Base-by-base conservation (phyloP, 2,329 filamentous ascomycete genomes). In the Colletotrichum caudatum region DNA sequence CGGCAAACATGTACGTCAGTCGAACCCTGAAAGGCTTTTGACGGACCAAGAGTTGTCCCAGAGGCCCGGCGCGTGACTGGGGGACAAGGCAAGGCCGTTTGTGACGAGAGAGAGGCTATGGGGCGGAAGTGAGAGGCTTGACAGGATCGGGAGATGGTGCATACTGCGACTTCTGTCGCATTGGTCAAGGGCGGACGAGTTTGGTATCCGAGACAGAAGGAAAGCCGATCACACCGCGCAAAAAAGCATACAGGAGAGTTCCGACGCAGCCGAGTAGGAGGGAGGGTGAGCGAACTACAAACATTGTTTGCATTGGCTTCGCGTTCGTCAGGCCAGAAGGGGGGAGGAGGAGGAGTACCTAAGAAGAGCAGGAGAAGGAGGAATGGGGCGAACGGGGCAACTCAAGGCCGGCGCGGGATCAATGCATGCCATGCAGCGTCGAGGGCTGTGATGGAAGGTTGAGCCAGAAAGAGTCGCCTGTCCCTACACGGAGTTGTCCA, bases 181-280 rank as follows among this genome's bases (percentile, higher is more conserved):
- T 29, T 58, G 51, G 37, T 66, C 60, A 72, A n/a, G 51, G 61
- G 61, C 66, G 62, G 63, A 65, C 65, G 58, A 54, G 73, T 71
- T 74, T 74, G 63, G 66, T 63, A 72, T 73, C 65, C 64, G 71
- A 75, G 73, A 73, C 74, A 57, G 29, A 50, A 64, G 48, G n/a
- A 37, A 20, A 20, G 67, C 48, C 61, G 70, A 74, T 73, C 74
- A 50, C 64, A 58, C 66, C 69, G 71, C 69, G 29, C 29, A 29
- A 53, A 73, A 50, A 63, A 39, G 35, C 50, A 57, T 26, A 50
- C 51, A 56, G 39, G 57, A 73, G 39, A 63, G 69, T 73, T 73
- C 72, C 72, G 72, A 70, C 53, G 57, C 37, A 61, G 54, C 65
- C 60, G 70, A 73, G 64, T 59, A 35, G 65, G 66, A 18, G 70